Evolutionary conservation across 306 rosid species (phyloP), one percentile per base, ranked within the genome.

Genomic region (Purshia tridentata): DNA sequence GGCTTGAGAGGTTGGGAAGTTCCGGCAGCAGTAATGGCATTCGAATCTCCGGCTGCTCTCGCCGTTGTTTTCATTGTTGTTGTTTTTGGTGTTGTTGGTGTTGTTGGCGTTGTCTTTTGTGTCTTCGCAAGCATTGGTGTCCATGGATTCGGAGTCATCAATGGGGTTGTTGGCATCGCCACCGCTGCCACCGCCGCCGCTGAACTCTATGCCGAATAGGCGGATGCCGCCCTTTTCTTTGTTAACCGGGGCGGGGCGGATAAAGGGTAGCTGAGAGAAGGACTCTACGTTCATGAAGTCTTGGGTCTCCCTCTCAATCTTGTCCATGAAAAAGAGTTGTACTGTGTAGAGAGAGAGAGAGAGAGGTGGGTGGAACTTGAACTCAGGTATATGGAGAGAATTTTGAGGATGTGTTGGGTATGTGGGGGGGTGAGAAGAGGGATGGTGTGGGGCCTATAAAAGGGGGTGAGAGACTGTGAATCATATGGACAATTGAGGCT

Each of bases 251-350:
- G 96, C 83, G 0, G 98, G 96, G 6, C 97, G 96, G 76, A 93
- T 93, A 78, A 93, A 93, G 41, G 98, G 98, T 3, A 93, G 97
- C 77, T 93, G 98, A 59, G 98, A 91, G 87, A 93, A 93, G 15
- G 98, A 86, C 35, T 93, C 92, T 1, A 93, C 97, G 73, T 91
- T 93, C 97, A 93, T 91, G 90, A 93, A 90, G 81, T 93, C 96
- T 54, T 82, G 97, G 18, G 93, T 88, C 75, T 93, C 97, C 75
- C 90, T 86, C 47, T 92, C 91, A 15, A 65, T 53, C 74, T 89
- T 90, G 78, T 93, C 98, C 97, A 93, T 93, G 78, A 76, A 44
- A 55, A 55, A 29, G 35, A 29, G 35, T 29, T 29, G 35, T 23
- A 23, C 29, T n/a, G 29, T 16, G 8, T 58, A 52, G n/a, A 41